Base-by-base conservation (phyloP, 352 stramenopile genomes). In the Phytophthora boehmeriae region DNA sequence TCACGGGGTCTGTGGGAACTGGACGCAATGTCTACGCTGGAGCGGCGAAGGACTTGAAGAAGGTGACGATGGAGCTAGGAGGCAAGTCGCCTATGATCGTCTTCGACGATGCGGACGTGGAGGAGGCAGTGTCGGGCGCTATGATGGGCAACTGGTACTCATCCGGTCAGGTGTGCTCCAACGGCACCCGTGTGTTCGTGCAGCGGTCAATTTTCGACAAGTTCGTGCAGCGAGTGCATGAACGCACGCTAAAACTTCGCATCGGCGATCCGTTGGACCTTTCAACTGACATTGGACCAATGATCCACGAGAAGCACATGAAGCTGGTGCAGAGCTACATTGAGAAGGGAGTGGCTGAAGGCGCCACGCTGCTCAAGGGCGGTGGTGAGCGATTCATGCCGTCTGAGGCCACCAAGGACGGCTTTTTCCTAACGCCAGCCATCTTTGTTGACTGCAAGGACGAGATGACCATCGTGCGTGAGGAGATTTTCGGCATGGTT, bases 121-220 rank as follows among this genome's bases (percentile, higher is more conserved):
- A 97, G 42, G 58, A 93, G 34, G 89, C 90, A 0, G 88, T 97
- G 34, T 71, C 81, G 0, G 81, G 60, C 8, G 81, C 89, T 2
- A 93, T 95, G 83, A 88, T 97, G 68, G 88, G 72, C 63, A 95
- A 93, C 65, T 96, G 77, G 80, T 96, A 91, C 74, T 94, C 86
- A 25, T 90, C 79, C 8, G 89, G 89, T 1, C 92, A 97, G 56
- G 95, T 92, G 25, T 98, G 90, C 66, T 94, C 88, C 14, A 93
- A 93, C 48, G 92, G 90, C 48, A 97, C 89, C 50, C 87, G 93
- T 9, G 75, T 98, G 22, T 93, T 97, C 43, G 85, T 98, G 23
- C 89, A 98, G 34, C 71, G 75, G 8, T 57, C 59, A n/a, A 77
- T 98, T 28, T 90, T 78, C 47, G 86, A 97, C 39, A 60, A 71